Base-by-base conservation (phyloP, 2,329 filamentous ascomycete genomes). In the Nectriaceae sp. region DNA sequence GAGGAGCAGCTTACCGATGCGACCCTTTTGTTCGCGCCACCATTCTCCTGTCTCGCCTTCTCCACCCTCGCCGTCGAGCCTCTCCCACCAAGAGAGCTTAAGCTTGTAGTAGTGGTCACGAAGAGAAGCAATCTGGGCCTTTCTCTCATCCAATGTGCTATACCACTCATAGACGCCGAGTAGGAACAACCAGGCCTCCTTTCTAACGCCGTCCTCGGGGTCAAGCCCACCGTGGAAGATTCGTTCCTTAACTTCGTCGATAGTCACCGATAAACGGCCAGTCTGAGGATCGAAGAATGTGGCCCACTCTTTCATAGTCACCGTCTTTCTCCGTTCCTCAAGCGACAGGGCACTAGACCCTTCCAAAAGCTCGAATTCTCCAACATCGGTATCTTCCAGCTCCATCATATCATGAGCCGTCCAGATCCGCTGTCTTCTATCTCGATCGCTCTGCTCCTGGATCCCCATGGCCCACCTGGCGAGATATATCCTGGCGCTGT, bases 381-480 rank as follows among this genome's bases (percentile, higher is more conserved):
- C 95, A 1, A 99, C 89, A 51, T 91, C 90, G 22, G 90, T 97
- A 56, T 97, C 88, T 66, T 99, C 95, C 67, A 95, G 88, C 62
- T 96, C 92, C 61, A 97, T 77, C 4, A 97, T 88, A 70, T 99
- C 94, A 55, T 85, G 86, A 1, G 90, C 93, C 0, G 92, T 97
- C 89, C 91, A 99, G 64, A 96, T 92, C 40, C 92, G 79, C 68
- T 92, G 88, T 43, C 85, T 89, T 20, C 87, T 78, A 61, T 99
- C 94, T 33, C 85, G 80, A 64, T 99, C 94, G 61, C 92, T 93
- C 73, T 99, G 94, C 68, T 99, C 95, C 0, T 94, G 92, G 55
- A 99, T 96, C 6, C 91, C 91, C 94, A 99, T 97, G 3, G 94
- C 94, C 94, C 94, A 99, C 54, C 94, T 81, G 19, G 94, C 94